Evolutionary conservation across 1,284 basidiomycete species (phyloP).

Genomic region (Cystobasidiaceae sp.): DNA sequence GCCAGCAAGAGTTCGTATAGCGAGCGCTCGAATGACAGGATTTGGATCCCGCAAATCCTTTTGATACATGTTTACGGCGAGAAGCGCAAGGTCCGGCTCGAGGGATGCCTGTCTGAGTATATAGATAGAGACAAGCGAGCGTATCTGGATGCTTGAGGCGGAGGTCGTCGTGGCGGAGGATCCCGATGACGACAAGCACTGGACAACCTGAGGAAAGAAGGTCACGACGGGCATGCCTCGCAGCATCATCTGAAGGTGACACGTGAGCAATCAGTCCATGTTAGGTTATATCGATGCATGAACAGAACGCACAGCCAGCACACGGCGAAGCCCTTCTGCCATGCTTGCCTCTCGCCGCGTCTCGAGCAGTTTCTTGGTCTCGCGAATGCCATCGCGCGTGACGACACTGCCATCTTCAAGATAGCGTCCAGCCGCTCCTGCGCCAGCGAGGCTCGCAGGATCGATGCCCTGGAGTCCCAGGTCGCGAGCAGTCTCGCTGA

Average conservation of each 20-base stretch:
- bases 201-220: constrained; percentile 90
- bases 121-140: constrained; percentile 97
- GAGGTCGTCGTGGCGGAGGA: constrained; percentile 37
- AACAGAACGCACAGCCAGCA: constrained; percentile 67
- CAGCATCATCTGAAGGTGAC: constrained; percentile 65
- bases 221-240: constrained; percentile 85
- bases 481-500: constrained; percentile 31
- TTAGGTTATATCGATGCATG: not conserved
- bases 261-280: not conserved
- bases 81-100: constrained; percentile 87
- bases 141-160: constrained; percentile 66
- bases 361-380: constrained; percentile 77
- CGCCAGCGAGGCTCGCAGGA: constrained; percentile 24
- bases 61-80: constrained; percentile 99
- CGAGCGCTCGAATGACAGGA: constrained; percentile 59
- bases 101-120: constrained; percentile 85
- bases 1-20: constrained; percentile 40
- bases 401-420: constrained; percentile 40
- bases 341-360: constrained; percentile 80
- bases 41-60: constrained; percentile 88
- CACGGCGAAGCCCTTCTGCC: constrained; percentile 84
- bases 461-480: constrained; percentile 29
- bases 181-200: constrained; percentile 74
- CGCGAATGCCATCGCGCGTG: constrained; percentile 50
- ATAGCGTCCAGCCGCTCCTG: constrained; percentile 37